Base-by-base conservation (phyloP, 441 rosid species). In the Cnidoscolus chayamansa region DNA sequence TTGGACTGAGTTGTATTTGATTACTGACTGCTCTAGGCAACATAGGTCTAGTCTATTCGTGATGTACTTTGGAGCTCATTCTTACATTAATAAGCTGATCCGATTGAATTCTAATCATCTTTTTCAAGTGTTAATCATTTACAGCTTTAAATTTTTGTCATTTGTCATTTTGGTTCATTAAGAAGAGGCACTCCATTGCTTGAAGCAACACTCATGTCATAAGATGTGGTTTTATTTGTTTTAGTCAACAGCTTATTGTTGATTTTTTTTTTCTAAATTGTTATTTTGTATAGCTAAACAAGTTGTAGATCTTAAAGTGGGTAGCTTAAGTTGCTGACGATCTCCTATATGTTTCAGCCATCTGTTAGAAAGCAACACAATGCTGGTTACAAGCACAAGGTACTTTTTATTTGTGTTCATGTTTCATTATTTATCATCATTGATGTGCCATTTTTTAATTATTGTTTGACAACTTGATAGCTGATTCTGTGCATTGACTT, bases 371-470 rank as follows among this genome's bases (percentile, higher is more conserved):
- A 92, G 85, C 99, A 92, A 81, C 98, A 95, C 81, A 95, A 95
- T 77, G 99, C 99, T 0, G 98, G 99, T 55, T 92, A 92, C 86
- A 94, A 94, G 77, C 99, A 91, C 82, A 95, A 94, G 98, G 98
- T 89, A 82, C 31, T 55, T 57, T 65, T 61, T 5, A 69, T 63
- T 59, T 56, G 12, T 56, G 54, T 73, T 16, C 19, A 17, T 13
- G 32, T 2, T 54, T 76, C 57, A 20, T 7, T 31, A 40, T 49
- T 61, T 66, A 11, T 76, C 49, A 2, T 60, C 7, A 10, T 56
- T 10, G 5, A 30, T 70, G 43, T 61, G 15, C 13, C 37, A 10
- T 12, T 63, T 40, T 59, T 3, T 45, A 45, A 10, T 25, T 40
- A 43, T 40, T 58, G 19, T 6, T 0, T 37, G 58, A 60, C 66